Evolutionary conservation across 768 basidiomycete genomes (phyloP), one percentile per base, ranked within the genome.

Genomic region (Austroboletus festivus): DNA sequence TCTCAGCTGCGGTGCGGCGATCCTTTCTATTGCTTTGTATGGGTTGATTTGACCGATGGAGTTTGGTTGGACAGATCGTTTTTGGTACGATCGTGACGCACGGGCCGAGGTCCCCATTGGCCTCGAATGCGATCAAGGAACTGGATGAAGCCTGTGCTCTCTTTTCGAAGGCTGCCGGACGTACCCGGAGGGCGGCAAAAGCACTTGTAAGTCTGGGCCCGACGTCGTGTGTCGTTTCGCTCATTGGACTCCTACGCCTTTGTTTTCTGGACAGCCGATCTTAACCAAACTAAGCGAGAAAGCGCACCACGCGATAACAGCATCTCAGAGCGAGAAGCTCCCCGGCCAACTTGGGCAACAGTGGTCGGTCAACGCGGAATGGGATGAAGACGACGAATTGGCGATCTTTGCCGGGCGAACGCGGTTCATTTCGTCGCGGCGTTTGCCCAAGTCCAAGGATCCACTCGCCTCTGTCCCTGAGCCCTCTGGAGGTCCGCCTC

Each of bases 21-120:
- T 22, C 44, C 10, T 26, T 20, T 38, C 3, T 12, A 35, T 26
- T 18, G 21, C n/a, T 44, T 3, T 28, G 8, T 24, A 10, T 35
- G 15, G 19, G 20, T 42, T 9, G 21, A 8, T 4, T 33, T 33
- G 31, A 13, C 45, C 59, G 37, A 59, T 24, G 31, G 28, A 4
- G 10, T 22, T 39, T 24, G 9, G 22, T 28, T 28, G 15, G 9
- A 30, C 48, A 89, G 86, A 76, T 88, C 10, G 83, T 90, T 15
- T 85, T 90, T 57, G 89, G 86, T 4, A 83, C 85, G 4, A 83
- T 91, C 18, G 89, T 86, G 2, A 86, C 84, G 3, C 78, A 85
- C 23, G 81, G 83, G 3, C 89, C 89, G 5, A 70, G 77, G 6
- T 86, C 83, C 1, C 79, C 83, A 0, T 62, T 90, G 11, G 89